Evolutionary conservation across 305 asterid genomes (phyloP), one percentile per base, ranked within the genome.

Genomic region (Rubia peregrina): DNA sequence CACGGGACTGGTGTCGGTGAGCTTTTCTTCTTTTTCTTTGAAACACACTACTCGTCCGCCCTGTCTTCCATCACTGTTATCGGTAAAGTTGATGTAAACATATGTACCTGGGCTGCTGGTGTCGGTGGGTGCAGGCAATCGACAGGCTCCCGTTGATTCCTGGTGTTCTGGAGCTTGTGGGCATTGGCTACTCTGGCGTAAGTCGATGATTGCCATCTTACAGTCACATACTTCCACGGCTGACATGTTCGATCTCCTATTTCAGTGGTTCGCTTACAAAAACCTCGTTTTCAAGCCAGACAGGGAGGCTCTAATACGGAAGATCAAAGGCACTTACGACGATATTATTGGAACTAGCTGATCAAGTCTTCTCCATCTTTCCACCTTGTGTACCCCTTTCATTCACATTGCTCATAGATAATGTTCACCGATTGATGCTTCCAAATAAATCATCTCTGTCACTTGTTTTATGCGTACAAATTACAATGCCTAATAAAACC

Each of bases 91-190:
- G n/a, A n/a, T n/a, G n/a, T n/a, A n/a, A n/a, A n/a, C n/a, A n/a
- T n/a, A n/a, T n/a, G n/a, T n/a, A n/a, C n/a, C n/a, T n/a, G n/a
- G n/a, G n/a, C 1, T 24, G 1, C 26, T 24, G 26, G 26, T 24
- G 26, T 24, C 26, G 26, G 26, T 24, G 26, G 26, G 26, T 24
- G 41, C 78, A 91, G 97, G 98, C 98, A 63, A 80, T 91, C 80
- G 98, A 91, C 73, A 87, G 85, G 92, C 92, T 91, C 49, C 98
- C 98, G 30, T 71, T 91, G 71, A 61, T 91, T 80, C 98, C 98
- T 41, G 95, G 92, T 67, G 85, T 87, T 74, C 77, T 91, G 33
- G 98, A 91, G 88, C 89, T 91, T 9, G 94, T 91, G 38, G 98
- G 96, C 72, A 91, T 91, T 60, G 95, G 92, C 71, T 89, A 87